phyloP scores from a whole-genome alignment of 805 yeast species.

The Millerozyma acaciae region DNA sequence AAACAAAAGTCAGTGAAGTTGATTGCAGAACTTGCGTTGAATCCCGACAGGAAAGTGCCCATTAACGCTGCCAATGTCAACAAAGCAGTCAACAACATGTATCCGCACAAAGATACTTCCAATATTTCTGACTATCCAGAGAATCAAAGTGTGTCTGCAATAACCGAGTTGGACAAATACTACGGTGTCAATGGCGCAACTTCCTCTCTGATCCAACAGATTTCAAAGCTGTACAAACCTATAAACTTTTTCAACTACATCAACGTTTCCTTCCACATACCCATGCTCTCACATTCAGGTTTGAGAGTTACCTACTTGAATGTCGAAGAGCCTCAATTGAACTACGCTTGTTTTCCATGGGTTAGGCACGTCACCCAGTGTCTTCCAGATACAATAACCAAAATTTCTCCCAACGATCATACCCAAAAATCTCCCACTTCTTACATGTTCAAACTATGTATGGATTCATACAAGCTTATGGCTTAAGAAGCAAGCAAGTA shows the following conservation, averaged over 20 bases:
- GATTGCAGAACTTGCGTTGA: constrained; percentile 49
- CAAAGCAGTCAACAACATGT: constrained; percentile 5
- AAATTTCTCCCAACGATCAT: no score
- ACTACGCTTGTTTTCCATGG: constrained; percentile 77
- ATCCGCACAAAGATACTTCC: not conserved
- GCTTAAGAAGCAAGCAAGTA: no score
- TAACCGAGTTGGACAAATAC: constrained; percentile 26
- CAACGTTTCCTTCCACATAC: constrained; percentile 28
- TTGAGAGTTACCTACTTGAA: constrained; percentile 62
- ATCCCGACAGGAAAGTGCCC: not conserved
- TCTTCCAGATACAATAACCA: not conserved
- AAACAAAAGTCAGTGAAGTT: constrained; percentile 43
- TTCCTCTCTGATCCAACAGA: constrained; percentile 22
- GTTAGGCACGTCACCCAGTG: constrained; percentile 49
- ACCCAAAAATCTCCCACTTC: no score
- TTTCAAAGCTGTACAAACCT: constrained; percentile 10
- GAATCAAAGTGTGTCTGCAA: constrained; percentile 14
- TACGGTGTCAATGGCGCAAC: constrained; percentile 36
- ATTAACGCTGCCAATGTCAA: not conserved
- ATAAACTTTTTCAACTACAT: constrained; percentile 19
- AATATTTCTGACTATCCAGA: not conserved
- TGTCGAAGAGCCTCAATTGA: constrained; percentile 58
- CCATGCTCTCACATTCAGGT: constrained; percentile 60
- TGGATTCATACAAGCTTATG: not conserved
- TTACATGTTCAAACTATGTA: not conserved